Conservation (phyloP, 1,139 yeast genomes). For the Yamadazyma atmosphaerica region DNA sequence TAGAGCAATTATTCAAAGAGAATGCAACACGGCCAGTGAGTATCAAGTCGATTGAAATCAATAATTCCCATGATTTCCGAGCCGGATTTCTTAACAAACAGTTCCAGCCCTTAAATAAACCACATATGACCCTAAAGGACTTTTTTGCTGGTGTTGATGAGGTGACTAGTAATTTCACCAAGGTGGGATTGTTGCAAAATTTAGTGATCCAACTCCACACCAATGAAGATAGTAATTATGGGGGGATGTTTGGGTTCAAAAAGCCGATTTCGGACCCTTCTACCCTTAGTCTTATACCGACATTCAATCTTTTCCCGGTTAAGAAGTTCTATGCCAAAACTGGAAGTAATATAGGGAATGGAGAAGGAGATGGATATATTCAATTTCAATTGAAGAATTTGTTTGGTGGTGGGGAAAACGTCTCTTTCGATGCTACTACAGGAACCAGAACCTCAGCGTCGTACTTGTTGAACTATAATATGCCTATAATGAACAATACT, state of each 20-base stretch:
- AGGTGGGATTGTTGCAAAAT: constrained; percentile 47
- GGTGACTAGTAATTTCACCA: constrained; percentile 41
- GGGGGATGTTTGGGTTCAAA: background rate
- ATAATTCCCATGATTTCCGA: constrained; percentile 55
- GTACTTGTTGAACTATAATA: constrained; percentile 59
- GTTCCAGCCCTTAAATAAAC: constrained; percentile 47
- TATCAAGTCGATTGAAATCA: constrained; percentile 50
- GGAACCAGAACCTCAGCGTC: constrained; percentile 84
- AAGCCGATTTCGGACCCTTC: constrained; percentile 10
- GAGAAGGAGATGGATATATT: constrained; percentile 91
- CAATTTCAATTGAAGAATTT: constrained; percentile 74
- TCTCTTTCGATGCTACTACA: constrained; percentile 71
- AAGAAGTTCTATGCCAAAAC: constrained; percentile 76
- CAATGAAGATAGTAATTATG: constrained; percentile 15
- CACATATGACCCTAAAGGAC: constrained; percentile 32
- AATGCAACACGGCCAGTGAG: constrained; percentile 46
- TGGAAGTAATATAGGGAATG: constrained; percentile 93
- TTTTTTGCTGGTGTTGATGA: constrained; percentile 43
- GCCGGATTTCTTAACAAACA: constrained; percentile 54
- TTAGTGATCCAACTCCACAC: constrained; percentile 42
- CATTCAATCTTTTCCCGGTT: constrained; percentile 58
- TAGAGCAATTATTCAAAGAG: constrained; percentile 43
- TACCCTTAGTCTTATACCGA: constrained; percentile 51
- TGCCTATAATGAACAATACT: constrained; percentile 59
- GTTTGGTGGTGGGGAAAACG: constrained; percentile 85